phyloP scores from a whole-genome alignment of 805 yeast species.

The Candida boidinii region DNA sequence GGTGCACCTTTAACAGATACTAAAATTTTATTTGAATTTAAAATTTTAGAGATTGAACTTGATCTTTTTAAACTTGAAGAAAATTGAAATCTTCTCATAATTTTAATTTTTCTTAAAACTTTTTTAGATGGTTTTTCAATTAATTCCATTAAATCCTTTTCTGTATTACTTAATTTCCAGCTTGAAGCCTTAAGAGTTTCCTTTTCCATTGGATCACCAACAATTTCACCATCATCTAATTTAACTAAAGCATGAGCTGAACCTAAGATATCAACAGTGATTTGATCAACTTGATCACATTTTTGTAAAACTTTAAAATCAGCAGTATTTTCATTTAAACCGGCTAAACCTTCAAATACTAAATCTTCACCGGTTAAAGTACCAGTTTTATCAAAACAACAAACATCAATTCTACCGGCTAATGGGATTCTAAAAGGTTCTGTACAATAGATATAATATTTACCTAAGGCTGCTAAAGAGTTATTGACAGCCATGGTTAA shows the following conservation, averaged over 20 bases:
- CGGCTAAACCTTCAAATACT: slow-evolving; percentile 94
- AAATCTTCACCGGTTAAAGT: slow-evolving; percentile 95
- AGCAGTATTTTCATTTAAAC: slow-evolving; percentile 37
- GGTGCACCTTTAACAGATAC: slow-evolving; percentile 98
- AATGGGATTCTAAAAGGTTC: slow-evolving; percentile 97
- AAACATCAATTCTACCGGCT: slow-evolving; percentile 96
- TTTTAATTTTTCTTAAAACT: slow-evolving; percentile 46
- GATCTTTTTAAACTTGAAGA: slow-evolving; percentile 95
- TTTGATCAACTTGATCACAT: slow-evolving; percentile 56
- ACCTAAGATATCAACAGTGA: slow-evolving; percentile 70
- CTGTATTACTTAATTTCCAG: slow-evolving; percentile 66
- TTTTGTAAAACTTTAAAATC: slow-evolving; percentile 48
- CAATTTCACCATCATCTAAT: slow-evolving; percentile 93
- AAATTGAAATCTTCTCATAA: slow-evolving; percentile 92
- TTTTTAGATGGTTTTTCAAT: slow-evolving; percentile 23
- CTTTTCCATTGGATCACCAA: slow-evolving; percentile 99
- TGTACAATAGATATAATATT: slow-evolving; percentile 88
- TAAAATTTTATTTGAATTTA: slow-evolving; percentile 39
- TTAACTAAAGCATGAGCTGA: slow-evolving; percentile 94
- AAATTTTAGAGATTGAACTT: slow-evolving; percentile 63
- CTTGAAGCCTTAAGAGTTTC: slow-evolving; percentile 84
- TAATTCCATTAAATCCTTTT: slow-evolving; percentile 55
- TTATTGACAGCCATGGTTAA: slow-evolving; percentile 95
- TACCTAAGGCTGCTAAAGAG: slow-evolving; percentile 79
- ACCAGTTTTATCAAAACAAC: slow-evolving; percentile 98